Base-by-base conservation (phyloP, 2,329 filamentous ascomycete species). In the Thermoascus crustaceus region DNA sequence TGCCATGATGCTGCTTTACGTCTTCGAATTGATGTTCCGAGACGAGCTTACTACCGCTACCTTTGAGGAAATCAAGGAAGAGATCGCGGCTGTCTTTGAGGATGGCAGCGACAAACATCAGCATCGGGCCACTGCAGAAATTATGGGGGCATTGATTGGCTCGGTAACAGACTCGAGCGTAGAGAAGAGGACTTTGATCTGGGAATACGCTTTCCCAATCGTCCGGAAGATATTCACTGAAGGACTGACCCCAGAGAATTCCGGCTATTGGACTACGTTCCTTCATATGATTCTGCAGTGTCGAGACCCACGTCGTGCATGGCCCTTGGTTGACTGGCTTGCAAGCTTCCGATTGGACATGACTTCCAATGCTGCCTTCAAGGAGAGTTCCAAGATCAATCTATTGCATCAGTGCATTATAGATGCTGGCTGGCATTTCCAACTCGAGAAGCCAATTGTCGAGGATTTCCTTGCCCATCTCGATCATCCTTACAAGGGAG, bases 91-190 rank as follows among this genome's bases (percentile, higher is more conserved):
- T 2, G 78, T 93, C 0, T 96, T 86, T 52, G 89, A 81, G 9
- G 89, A 98, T 58, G 91, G 93, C 7, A 91, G 80, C 50, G 91
- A 98, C 57, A 95, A 95, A 62, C 91, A 98, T 58, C 89, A 98
- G 57, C 91, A 98, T 58, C 84, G 91, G 34, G 91, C 91, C 10
- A 94, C 91, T 2, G 78, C 91, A 0, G 91, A 98, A 62, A 95
- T 98, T 37, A 68, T 98, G 32, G 87, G 85, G 9, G 88, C 85
- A 4, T 63, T 98, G 50, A 70, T 98, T 17, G 78, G 80, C 10
- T 85, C 85, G 22, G 85, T 86, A 10, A 75, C 80, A 32, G 88
- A 95, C 48, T 79, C 86, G 18, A 79, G 80, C 4, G 67, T 79
- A 4, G 78, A 85, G 35, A 77, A 82, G 45, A 79, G 87, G 30